phyloP scores from a whole-genome alignment of 306 rosid species.

The Morella rubra region DNA sequence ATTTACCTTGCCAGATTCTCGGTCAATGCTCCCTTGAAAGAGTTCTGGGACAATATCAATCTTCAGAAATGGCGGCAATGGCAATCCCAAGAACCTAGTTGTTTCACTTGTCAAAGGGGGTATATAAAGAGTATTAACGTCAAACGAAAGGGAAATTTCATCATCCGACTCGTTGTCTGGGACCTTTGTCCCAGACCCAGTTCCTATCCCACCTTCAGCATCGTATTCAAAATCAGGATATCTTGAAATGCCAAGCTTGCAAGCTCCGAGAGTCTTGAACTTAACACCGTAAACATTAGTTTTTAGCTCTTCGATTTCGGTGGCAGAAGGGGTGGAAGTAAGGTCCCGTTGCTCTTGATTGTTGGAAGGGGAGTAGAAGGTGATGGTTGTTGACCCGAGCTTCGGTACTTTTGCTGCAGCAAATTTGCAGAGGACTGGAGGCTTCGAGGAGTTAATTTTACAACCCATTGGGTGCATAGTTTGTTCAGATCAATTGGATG shows the following conservation, averaged over 20 bases:
- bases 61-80: slow-evolving; percentile 86
- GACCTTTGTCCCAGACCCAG: slow-evolving; percentile 46
- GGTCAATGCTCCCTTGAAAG: slow-evolving; percentile 58
- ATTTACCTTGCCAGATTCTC: slow-evolving; percentile 72
- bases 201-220: slow-evolving; percentile 81
- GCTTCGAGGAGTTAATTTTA: slow-evolving; percentile 47
- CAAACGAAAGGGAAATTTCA: slow-evolving; percentile 67
- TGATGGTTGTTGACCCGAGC: slow-evolving; percentile 31
- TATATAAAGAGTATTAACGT: slow-evolving; percentile 58
- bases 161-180: slow-evolving; percentile 13
- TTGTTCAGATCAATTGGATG: neutral
- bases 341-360: slow-evolving; percentile 31
- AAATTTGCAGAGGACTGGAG: slow-evolving; percentile 47
- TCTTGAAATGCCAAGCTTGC: slow-evolving; percentile 81
- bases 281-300: slow-evolving; percentile 37
- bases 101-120: slow-evolving; percentile 74
- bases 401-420: slow-evolving; percentile 31
- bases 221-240: slow-evolving; percentile 82
- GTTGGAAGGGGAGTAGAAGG: slow-evolving; percentile 46
- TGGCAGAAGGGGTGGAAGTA: slow-evolving; percentile 16
- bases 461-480: slow-evolving; percentile 50
- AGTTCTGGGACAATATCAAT: slow-evolving; percentile 67
- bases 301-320: slow-evolving; percentile 29
- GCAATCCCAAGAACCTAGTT: slow-evolving; percentile 76
- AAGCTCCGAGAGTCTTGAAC: slow-evolving; percentile 64